phyloP scores from a whole-genome alignment of 805 yeast species.

The Wickerhamiella occidentalis region DNA sequence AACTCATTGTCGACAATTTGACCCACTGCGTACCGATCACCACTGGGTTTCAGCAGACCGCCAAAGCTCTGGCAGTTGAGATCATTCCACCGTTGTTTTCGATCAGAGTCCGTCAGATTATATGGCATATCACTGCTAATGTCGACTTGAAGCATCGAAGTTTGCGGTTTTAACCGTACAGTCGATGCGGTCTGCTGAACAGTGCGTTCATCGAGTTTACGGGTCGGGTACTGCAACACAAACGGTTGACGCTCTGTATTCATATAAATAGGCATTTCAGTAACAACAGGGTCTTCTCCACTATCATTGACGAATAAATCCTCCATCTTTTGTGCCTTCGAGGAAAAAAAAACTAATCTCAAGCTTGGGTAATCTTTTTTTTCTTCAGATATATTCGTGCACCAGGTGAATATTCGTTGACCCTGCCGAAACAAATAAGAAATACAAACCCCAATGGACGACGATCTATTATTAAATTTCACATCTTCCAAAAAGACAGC shows the following conservation, averaged over 20 bases:
- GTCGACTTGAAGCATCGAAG: constrained; percentile 60
- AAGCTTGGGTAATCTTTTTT: neutral
- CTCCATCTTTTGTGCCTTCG: constrained; percentile 1
- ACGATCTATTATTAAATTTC: constrained; percentile 63
- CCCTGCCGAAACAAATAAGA: neutral
- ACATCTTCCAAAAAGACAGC: constrained; percentile 27
- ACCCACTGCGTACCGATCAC: constrained; percentile 30
- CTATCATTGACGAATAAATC: constrained; percentile 7
- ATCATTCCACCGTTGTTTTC: constrained; percentile 52
- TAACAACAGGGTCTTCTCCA: constrained; percentile 45
- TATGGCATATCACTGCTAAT: constrained; percentile 54
- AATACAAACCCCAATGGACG: constrained; percentile 19
- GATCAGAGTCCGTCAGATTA: constrained; percentile 53
- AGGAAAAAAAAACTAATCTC: neutral
- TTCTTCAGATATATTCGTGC: neutral
- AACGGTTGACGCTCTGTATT: constrained; percentile 27
- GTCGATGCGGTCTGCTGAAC: constrained; percentile 26
- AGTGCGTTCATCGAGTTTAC: constrained; percentile 20
- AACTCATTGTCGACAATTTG: constrained; percentile 38
- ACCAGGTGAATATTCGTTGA: no score
- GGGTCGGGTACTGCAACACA: constrained; percentile 51
- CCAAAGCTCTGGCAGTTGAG: constrained; percentile 49
- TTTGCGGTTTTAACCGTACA: constrained; percentile 46
- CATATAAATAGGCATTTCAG: constrained; percentile 47
- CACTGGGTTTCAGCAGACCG: constrained; percentile 44